Percentiles rank a stretch among this genome's conserved stretches.
Evolutionary conservation across 1,284 basidiomycete genomes (phyloP).

Genomic region (Pholiota adiposa): DNA sequence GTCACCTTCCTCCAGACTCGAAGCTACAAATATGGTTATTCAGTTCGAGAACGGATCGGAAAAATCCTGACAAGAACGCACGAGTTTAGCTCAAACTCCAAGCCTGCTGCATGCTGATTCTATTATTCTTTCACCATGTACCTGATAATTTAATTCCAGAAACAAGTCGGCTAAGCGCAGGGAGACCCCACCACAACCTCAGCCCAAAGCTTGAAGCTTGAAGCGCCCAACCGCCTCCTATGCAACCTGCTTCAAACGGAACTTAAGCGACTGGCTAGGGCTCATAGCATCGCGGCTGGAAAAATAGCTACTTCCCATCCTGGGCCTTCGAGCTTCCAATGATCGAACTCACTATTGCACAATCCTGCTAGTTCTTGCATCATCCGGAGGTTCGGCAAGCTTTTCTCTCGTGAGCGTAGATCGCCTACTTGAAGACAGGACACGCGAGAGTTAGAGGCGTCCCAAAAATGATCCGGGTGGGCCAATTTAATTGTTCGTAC

Average conservation of each 20-base stretch:
- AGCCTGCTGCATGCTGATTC: neutral
- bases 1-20: no score
- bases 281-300: no score
- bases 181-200: no score
- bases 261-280: no score
- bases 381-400: neutral
- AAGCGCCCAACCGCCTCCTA: neutral
- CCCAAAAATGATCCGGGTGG: neutral
- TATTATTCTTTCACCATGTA: neutral
- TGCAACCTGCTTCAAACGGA: no score
- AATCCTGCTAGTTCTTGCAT: neutral
- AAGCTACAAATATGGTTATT: no score
- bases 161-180: neutral
- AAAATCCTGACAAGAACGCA: neutral
- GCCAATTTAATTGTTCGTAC: neutral
- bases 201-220: neutral
- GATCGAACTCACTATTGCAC: neutral
- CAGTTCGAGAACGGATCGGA: neutral
- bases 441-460: neutral
- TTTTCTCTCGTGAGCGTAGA: no score
- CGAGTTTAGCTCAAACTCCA: no score
- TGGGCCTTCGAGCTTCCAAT: neutral
- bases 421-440: no score
- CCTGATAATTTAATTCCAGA: neutral
- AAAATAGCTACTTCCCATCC: no score